Conservation (phyloP, 129 eudicot genomes). For the Helianthus tuberosus region DNA sequence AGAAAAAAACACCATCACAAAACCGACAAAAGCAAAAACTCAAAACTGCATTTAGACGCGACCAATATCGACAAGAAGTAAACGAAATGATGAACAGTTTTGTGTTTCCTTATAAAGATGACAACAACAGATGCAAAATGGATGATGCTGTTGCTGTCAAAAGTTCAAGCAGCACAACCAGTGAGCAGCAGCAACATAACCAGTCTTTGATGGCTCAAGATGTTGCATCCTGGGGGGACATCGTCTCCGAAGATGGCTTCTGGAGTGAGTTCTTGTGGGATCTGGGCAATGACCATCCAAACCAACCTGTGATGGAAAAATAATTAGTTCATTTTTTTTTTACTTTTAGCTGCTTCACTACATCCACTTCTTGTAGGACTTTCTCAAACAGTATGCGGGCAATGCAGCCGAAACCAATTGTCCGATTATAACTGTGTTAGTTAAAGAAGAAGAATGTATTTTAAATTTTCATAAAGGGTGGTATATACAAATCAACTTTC, state of each 20-base stretch:
- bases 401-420: neutral
- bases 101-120: slow-evolving; percentile 6
- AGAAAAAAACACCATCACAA: slow-evolving; percentile 37
- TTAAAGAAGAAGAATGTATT: too few relatives aligned
- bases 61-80: slow-evolving; percentile 14
- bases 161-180: neutral
- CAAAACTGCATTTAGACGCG: slow-evolving; percentile 15
- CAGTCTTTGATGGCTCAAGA: slow-evolving; percentile 20
- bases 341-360: neutral
- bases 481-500: too few relatives aligned
- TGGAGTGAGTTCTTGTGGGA: slow-evolving; percentile 26
- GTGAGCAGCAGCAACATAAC: slow-evolving; percentile 15
- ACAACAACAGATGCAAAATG: neutral
- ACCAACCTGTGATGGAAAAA: slow-evolving; percentile 9
- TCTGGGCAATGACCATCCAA: slow-evolving; percentile 3
- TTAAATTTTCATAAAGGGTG: too few relatives aligned
- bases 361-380: slow-evolving; percentile 5
- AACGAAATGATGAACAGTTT: neutral
- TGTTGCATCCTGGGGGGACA: slow-evolving; percentile 30
- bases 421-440: neutral
- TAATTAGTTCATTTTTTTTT: slow-evolving; percentile 8
- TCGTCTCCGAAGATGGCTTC: slow-evolving; percentile 12
- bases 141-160: neutral
- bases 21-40: slow-evolving; percentile 26
- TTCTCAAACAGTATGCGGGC: neutral